Base-by-base conservation (phyloP, 2,329 filamentous ascomycete genomes). In the Blastomyces gilchristii region DNA sequence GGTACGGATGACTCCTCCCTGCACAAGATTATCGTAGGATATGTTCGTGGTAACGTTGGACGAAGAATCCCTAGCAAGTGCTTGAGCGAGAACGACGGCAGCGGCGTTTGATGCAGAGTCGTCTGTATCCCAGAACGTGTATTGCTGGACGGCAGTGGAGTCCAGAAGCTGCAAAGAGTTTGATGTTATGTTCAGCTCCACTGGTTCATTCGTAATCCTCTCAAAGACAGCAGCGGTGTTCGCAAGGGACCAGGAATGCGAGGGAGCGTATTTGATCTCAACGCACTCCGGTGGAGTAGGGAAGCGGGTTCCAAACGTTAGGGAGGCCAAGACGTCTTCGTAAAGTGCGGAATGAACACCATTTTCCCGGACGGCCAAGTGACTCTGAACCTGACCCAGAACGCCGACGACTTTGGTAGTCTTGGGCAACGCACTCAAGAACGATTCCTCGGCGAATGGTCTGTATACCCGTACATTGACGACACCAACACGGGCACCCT, bases 381-480 rank as follows among this genome's bases (percentile, higher is more conserved):
- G 83, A 68, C 89, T 86, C 65, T 82, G 77, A 68, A 99, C 93
- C 75, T 99, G 94, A 62, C 94, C 94, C 6, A 99, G 84, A 25
- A 97, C 91, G 47, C 88, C 87, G 67, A 99, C 82, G 66, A 83
- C 88, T 76, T 85, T 85, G 57, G 87, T 84, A 45, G 89, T 89
- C 68, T 85, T 81, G 43, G 94, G 91, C 37, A 99, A 83, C 12
- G 85, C 84, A 68, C 88, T 86, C 66, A 97, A 80, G 82, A 99
- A 97, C 60, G 90, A 89, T 74, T 97, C 91, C 78, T 99, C 94
- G 41, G 94, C 85, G 72, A 99, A 97, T 18, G 94, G 94, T 53
- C 93, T 86, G 81, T 97, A 99, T 62, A 99, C 83, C 67, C 94
- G 89, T 57, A 97, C 93, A 70, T 90, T 93, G 75, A 99, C 82